Base-by-base conservation (phyloP, 495 filamentous ascomycete species). In the Penicillium subrubescens region DNA sequence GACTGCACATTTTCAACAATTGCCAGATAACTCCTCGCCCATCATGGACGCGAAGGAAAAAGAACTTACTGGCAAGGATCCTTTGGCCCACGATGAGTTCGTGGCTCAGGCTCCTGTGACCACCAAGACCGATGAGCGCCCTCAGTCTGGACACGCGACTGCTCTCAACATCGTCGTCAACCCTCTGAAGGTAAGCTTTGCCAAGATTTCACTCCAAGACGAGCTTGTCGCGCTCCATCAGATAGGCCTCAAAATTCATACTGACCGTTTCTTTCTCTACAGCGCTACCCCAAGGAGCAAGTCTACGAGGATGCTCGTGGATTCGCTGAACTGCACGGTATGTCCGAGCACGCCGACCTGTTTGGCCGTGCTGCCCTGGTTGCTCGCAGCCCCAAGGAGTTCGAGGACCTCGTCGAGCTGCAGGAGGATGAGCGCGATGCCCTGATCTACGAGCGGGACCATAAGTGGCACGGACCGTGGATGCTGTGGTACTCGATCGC, bases 121-220 rank as follows among this genome's bases (percentile, higher is more conserved):
- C 2, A 19, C 46, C 19, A 11, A 29, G 2, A 12, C 44, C 12
- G 56, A 59, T 15, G 63, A 34, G 8, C 37, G 21, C n/a, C 23
- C 14, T n/a, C 46, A 8, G 43, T 10, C 52, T n/a, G 51, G 44
- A 11, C 57, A 52, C 10, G 50, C 65, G 21, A 15, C 41, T 15
- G 77, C 76, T 15, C 51, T 79, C 46, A 81, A 81, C 67, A 71
- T 82, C 41, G 70, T 82, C 48, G 67, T 77, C 65, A 82, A 82
- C 57, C 80, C 80, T 46, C 68, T 82, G 48, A 74, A 66, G 71
- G 79, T 82, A 37, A 72, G 76, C 57, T 60, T 37, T 27, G 19
- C 17, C n/a, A 31, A n/a, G 23, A n/a, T n/a, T 15, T 3, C 10
- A 31, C 23, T 3, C 46, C 29, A 23, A 48, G 44, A 14, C 44